phyloP scores from a whole-genome alignment of 306 rosid genomes.

The Cucurbita ficifolia region DNA sequence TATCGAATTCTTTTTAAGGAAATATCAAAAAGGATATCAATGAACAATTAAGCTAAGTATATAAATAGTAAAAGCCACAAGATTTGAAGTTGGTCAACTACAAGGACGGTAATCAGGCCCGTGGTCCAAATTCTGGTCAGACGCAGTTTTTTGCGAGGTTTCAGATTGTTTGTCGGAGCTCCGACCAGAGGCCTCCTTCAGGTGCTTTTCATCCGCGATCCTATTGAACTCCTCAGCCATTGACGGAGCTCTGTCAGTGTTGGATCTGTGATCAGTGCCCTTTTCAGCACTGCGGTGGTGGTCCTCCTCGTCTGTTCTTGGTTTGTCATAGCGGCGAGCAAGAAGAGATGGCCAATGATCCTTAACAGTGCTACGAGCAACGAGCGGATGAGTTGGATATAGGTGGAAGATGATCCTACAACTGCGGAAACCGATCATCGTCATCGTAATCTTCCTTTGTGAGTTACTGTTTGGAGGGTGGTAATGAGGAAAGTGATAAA shows the following conservation, averaged over 20 bases:
- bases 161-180: not conserved
- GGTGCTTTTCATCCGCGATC: not conserved
- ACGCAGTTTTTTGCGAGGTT: not conserved
- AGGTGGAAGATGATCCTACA: not conserved
- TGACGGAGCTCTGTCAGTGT: not conserved
- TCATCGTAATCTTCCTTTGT: too few relatives aligned
- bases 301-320: not conserved
- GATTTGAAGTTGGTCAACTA: not conserved
- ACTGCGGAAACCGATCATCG: too few relatives aligned
- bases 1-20: too few relatives aligned
- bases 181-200: not conserved
- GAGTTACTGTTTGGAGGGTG: too few relatives aligned
- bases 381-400: not conserved
- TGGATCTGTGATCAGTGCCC: not conserved
- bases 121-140: not conserved
- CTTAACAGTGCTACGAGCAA: not conserved
- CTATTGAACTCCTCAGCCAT: not conserved
- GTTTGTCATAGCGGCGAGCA: not conserved
- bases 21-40: too few relatives aligned
- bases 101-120: not conserved
- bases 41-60: too few relatives aligned
- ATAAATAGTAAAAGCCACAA: too few relatives aligned
- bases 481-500: not conserved
- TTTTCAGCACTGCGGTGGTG: not conserved
- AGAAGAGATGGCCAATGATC: too few relatives aligned